A percentile compares a stretch with the other conserved stretches of the same genome.
Evolutionary conservation across 805 yeast species (phyloP).

Genomic region (Yarrowia divulgata): DNA sequence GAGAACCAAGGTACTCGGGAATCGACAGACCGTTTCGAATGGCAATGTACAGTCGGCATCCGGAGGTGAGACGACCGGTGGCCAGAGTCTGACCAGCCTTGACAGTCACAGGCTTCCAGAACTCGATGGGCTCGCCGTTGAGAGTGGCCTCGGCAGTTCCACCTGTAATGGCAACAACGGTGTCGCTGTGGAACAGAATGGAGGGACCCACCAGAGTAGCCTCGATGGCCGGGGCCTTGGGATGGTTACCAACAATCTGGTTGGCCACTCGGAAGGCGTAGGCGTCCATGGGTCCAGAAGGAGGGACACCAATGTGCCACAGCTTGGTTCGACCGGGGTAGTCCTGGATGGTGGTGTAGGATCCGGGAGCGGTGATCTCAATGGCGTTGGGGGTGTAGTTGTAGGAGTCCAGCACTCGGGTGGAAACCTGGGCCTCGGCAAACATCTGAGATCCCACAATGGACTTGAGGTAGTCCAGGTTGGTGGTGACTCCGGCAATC

Average conservation of each 20-base stretch:
- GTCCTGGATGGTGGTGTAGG: conserved; percentile 95
- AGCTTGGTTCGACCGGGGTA: conserved; percentile 87
- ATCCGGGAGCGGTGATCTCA: conserved; percentile 88
- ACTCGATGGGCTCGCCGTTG: conserved; percentile 62
- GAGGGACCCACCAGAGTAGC: conserved; percentile 88
- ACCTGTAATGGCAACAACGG: conserved; percentile 87
- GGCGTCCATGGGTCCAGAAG: conserved; percentile 98
- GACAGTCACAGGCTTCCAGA: conserved; percentile 77
- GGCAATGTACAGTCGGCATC: conserved; percentile 90
- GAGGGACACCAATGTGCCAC: conserved; percentile 96
- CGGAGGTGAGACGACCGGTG: conserved; percentile 81
- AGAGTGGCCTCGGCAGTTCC: conserved; percentile 74
- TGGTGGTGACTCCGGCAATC: conserved; percentile 86
- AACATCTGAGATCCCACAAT: conserved; percentile 87
- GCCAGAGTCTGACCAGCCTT: conserved; percentile 76
- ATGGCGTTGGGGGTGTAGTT: conserved; percentile 82
- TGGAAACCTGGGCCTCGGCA: conserved; percentile 79
- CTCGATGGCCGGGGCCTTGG: conserved; percentile 87
- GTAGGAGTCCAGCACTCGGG: conserved; percentile 86
- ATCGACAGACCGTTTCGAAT: conserved; percentile 94
- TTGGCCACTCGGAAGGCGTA: conserved; percentile 90
- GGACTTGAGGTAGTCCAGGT: conserved; percentile 85
- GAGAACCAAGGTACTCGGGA: conserved; percentile 89
- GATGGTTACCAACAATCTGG: conserved; percentile 85
- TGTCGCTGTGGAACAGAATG: conserved; percentile 79